Percentiles rank a stretch among this genome's conserved stretches.
These are phyloP conservation scores for thale cress (Arabidopsis thaliana) DNA, from an alignment of 345 rosid genomes.

Conservation along the genomic window TAIR10.1 NC_003071.7:15878501-15879000, in stretches of 20 bases:
- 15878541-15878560: background rate
- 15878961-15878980: slow-evolving; percentile 22
- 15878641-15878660: slow-evolving; percentile 97
- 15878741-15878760: slow-evolving; percentile 5
- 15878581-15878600: slow-evolving; percentile 26
- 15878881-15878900: slow-evolving; percentile 94
- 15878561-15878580: background rate
- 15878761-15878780: slow-evolving; percentile 12
- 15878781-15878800: slow-evolving; percentile 57
- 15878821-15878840: slow-evolving; percentile 81
- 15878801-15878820: slow-evolving; percentile 88
- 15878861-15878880: slow-evolving; percentile 97
- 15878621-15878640: slow-evolving; percentile 96
- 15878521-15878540: slow-evolving; percentile 25
- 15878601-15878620: slow-evolving; percentile 68
- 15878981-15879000: slow-evolving; percentile 79
- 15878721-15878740: background rate
- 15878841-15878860: slow-evolving; percentile 88
- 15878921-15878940: background rate
- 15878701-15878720: slow-evolving; percentile 90
- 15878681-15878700: slow-evolving; percentile 95
- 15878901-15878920: background rate
- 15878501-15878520: slow-evolving; percentile 80
- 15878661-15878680: slow-evolving; percentile 95
- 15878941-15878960: slow-evolving; percentile 7